Evolutionary conservation across 163 green algal genomes (phyloP), one percentile per base, ranked within the genome.

Genomic region (Scenedesmus sp.): DNA sequence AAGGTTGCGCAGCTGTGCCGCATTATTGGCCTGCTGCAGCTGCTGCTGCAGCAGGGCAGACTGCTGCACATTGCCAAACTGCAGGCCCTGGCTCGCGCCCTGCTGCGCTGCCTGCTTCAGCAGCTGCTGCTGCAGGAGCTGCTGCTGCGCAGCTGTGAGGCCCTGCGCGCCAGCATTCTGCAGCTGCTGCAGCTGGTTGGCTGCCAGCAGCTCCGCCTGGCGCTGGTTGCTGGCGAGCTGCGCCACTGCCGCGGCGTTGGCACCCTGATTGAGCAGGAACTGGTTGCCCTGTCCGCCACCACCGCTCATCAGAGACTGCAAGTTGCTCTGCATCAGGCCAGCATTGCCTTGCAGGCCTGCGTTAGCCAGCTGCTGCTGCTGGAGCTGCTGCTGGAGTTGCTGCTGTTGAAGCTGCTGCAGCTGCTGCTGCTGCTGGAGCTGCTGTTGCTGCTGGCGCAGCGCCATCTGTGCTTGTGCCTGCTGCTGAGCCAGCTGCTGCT

Each of bases 21-120:
- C 87, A 46, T 91, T 91, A 15, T 20, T 91, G 23, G 87, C 87
- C 76, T 91, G 87, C 87, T 91, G 87, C 87, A 87, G 76, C 74
- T 91, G 74, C 34, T 91, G 87, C 76, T 87, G 74, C 76, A 91
- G 87, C 57, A 91, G 60, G 3, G 76, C 76, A 20, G 10, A 74
- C 15, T 16, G 26, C 87, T 62, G 74, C 15, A 15, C 87, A 15
- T 79, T 79, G 2, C 76, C 87, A 87, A 91, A 87, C 76, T 91
- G 87, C n/a, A 91, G 10, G 13, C 76, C 87, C 76, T 91, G 87
- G 12, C 70, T 79, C 1, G 34, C 79, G 15, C 70, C 46, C 55
- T 92, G 88, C 81, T 92, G 88, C 64, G 77, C 77, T 87, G 88
- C 88, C 59, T 84, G 62, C 62, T 84, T 84, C 56, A 85, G 60